These are phyloP conservation scores for Chloranthus sessilifolius DNA, from an alignment of 164 flowering plant genomes.

Conservation along the genomic window DNA sequence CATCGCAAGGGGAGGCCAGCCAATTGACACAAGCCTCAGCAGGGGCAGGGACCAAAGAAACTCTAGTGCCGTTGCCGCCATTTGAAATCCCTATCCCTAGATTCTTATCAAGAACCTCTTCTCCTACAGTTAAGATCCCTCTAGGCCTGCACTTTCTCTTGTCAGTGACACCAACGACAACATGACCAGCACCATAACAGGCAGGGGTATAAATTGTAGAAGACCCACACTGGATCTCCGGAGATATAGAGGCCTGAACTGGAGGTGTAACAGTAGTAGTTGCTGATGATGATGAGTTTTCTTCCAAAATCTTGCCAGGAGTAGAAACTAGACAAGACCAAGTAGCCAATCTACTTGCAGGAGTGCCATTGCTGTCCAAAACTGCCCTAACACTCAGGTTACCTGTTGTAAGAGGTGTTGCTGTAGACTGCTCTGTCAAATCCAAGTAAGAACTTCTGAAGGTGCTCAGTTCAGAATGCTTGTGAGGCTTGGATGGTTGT, in stretches of 20 bases:
- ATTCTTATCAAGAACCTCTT: constrained; percentile 15
- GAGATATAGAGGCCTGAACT: constrained; percentile 67
- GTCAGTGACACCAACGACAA: constrained; percentile 64
- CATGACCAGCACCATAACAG: constrained; percentile 72
- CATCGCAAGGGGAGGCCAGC: constrained; percentile 50
- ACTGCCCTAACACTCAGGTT: constrained; percentile 15
- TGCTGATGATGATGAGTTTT: too few species aligned
- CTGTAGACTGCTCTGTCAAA: not conserved
- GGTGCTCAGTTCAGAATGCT: too few species aligned
- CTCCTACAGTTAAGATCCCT: constrained; percentile 60
- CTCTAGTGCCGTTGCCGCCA: too few species aligned
- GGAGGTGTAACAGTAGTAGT: constrained; percentile 60
- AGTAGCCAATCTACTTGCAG: constrained; percentile 9
- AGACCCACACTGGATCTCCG: constrained; percentile 64
- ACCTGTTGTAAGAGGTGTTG: constrained; percentile 4
- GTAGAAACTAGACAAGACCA: constrained; percentile 19
- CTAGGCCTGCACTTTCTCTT: constrained; percentile 82
- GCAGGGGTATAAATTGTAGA: constrained; percentile 29
- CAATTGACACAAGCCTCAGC: constrained; percentile 69
- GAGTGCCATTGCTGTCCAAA: constrained; percentile 9
- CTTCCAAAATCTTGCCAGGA: constrained; percentile 16
- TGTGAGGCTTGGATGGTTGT: not conserved
- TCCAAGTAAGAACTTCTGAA: too few species aligned
- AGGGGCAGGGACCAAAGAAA: constrained; percentile 34
- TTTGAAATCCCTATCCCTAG: constrained; percentile 17